Conservation (phyloP, 345 rosid species). For the Boechera stricta region DNA sequence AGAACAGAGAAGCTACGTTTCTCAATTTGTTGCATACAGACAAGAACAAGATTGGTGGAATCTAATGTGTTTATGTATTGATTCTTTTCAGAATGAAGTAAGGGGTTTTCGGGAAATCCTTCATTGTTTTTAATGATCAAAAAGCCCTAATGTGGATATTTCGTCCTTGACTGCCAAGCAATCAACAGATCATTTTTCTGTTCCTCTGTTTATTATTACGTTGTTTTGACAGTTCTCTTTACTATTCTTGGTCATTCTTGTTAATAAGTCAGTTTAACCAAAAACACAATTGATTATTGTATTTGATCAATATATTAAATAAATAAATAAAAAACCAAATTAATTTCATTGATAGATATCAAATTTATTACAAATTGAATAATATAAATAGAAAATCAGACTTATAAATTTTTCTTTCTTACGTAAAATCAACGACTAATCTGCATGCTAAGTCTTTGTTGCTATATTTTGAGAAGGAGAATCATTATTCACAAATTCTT, state of each 20-base stretch:
- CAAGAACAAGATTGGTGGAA: conserved; percentile 16
- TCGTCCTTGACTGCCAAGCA: conserved; percentile 22
- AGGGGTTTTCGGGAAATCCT: background rate
- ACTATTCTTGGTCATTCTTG: conserved; percentile 32
- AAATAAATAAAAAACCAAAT: background rate
- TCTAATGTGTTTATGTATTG: conserved; percentile 22
- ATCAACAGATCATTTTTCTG: conserved; percentile 7
- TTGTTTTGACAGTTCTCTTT: conserved; percentile 35
- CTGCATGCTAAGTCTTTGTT: conserved; percentile 15
- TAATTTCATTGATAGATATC: background rate
- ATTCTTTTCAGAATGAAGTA: conserved; percentile 14
- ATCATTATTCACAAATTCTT: conserved; percentile 8
- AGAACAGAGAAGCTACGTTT: conserved; percentile 18
- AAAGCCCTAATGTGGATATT: conserved; percentile 15
- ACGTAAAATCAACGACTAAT: conserved; percentile 7
- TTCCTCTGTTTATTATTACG: conserved; percentile 19
- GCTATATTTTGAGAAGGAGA: conserved; percentile 25
- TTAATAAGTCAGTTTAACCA: conserved; percentile 3
- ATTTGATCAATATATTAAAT: conserved; percentile 8
- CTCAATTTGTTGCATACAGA: conserved; percentile 29
- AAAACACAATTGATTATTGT: background rate
- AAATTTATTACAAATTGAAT: conserved; percentile 29
- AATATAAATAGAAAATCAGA: background rate
- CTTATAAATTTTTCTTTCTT: background rate
- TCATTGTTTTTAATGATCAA: background rate